These are phyloP conservation scores for Ogataea hybrid DNA, from an alignment of 1,139 yeast genomes.

Conservation along the genomic window DNA sequence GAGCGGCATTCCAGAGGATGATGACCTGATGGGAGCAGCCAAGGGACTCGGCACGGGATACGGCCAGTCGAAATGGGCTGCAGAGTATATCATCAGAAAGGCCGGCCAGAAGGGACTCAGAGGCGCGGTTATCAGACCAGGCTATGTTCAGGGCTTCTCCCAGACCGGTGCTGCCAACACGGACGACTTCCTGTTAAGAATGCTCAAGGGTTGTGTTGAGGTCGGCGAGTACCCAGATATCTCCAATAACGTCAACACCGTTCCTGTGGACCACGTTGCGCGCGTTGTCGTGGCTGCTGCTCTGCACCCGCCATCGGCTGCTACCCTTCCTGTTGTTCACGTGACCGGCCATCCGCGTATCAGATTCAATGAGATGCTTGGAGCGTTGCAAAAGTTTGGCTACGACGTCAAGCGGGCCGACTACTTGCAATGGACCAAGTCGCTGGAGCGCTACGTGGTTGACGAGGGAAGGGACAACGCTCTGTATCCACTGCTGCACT, in stretches of 20 bases:
- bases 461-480: slow-evolving; percentile 74
- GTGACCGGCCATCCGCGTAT: slow-evolving; percentile 98
- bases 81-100: slow-evolving; percentile 80
- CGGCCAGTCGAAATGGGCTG: slow-evolving; percentile 98
- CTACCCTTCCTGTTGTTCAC: slow-evolving; percentile 72
- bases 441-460: slow-evolving; percentile 74
- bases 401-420: slow-evolving; percentile 61
- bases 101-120: slow-evolving; percentile 87
- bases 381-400: slow-evolving; percentile 65
- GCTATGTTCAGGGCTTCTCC: slow-evolving; percentile 89
- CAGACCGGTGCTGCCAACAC: slow-evolving; percentile 86
- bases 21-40: slow-evolving; percentile 77
- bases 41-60: slow-evolving; percentile 86
- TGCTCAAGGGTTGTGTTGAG: slow-evolving; percentile 93
- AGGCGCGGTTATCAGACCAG: slow-evolving; percentile 93
- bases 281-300: slow-evolving; percentile 84
- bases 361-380: slow-evolving; percentile 70
- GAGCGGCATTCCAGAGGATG: slow-evolving; percentile 75
- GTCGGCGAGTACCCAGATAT: slow-evolving; percentile 85
- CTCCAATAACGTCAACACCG: slow-evolving; percentile 87
- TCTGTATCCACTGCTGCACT: slow-evolving; percentile 87
- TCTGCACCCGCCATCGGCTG: slow-evolving; percentile 60
- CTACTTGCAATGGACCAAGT: slow-evolving; percentile 75
- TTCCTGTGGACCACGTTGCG: slow-evolving; percentile 98
- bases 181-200: slow-evolving; percentile 91